Percentiles rank a stretch among this genome's conserved stretches.
Evolutionary conservation across 2,329 filamentous ascomycete species (phyloP).

Genomic region (Chaetomiaceae sp.): DNA sequence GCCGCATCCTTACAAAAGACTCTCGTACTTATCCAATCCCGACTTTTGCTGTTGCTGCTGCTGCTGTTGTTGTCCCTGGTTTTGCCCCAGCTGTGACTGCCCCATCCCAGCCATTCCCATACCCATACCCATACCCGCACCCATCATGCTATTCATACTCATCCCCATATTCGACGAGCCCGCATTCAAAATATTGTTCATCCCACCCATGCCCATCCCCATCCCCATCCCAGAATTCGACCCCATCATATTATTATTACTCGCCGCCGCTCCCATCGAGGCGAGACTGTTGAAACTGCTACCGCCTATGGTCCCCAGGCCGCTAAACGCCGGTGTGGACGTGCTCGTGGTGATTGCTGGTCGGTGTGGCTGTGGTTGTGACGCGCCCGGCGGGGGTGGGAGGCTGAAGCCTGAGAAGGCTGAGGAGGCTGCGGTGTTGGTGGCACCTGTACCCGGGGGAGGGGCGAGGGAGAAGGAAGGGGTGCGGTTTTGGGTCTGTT

Average conservation of each 20-base stretch:
- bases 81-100: slow-evolving; percentile 22
- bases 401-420: slow-evolving; percentile 42
- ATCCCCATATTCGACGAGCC: not conserved
- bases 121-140: slow-evolving; percentile 29
- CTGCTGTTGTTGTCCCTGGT: slow-evolving; percentile 22
- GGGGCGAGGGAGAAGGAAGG: slow-evolving; percentile 56
- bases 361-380: slow-evolving; percentile 14
- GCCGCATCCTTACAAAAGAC: slow-evolving; percentile 45
- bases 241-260: slow-evolving; percentile 6
- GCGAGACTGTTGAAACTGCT: slow-evolving; percentile 20
- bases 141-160: slow-evolving; percentile 21
- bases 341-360: slow-evolving; percentile 20
- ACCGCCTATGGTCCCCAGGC: slow-evolving; percentile 27
- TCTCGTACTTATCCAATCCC: slow-evolving; percentile 64
- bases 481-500: slow-evolving; percentile 31
- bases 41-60: slow-evolving; percentile 37
- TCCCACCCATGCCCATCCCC: slow-evolving; percentile 8
- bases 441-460: slow-evolving; percentile 37
- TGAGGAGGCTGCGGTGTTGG: slow-evolving; percentile 15
- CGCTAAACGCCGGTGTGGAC: slow-evolving; percentile 24
- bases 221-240: slow-evolving; percentile 18
- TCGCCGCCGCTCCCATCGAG: slow-evolving; percentile 9
- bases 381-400: slow-evolving; percentile 38
- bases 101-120: slow-evolving; percentile 25
- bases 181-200: not conserved